These are phyloP conservation scores for Botryobasidium botryosum DNA, from an alignment of 768 basidiomycete genomes.

Conservation along the genomic window DNA sequence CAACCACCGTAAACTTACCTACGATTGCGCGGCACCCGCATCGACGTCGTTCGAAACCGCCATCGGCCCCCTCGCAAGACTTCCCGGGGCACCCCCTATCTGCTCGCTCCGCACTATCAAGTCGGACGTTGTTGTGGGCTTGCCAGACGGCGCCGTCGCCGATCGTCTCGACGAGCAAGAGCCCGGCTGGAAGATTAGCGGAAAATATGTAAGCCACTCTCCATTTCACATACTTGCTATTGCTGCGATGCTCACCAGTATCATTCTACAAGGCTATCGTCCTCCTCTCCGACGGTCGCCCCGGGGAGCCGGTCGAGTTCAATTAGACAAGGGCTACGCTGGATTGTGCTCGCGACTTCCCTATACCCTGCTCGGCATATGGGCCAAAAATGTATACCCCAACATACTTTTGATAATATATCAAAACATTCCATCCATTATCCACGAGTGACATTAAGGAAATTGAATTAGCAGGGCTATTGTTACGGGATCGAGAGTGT, in stretches of 20 bases:
- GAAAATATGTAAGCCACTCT: slow-evolving; percentile 56
- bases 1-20: slow-evolving; percentile 82
- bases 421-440: too few species aligned
- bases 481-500: too few species aligned
- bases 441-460: too few species aligned
- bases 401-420: too few species aligned
- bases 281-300: slow-evolving; percentile 71
- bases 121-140: slow-evolving; percentile 84
- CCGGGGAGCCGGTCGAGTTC: slow-evolving; percentile 75
- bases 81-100: slow-evolving; percentile 73
- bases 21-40: slow-evolving; percentile 72
- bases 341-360: too few species aligned
- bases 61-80: slow-evolving; percentile 82
- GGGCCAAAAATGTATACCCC: too few species aligned
- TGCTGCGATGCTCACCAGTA: too few species aligned
- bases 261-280: slow-evolving; percentile 93
- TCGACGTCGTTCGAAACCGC: slow-evolving; percentile 79
- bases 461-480: too few species aligned
- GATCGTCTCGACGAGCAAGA: slow-evolving; percentile 71
- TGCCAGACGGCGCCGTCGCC: slow-evolving; percentile 57
- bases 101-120: slow-evolving; percentile 85
- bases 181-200: slow-evolving; percentile 92
- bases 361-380: too few species aligned
- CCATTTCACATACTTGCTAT: slow-evolving; percentile 6
- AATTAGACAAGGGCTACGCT: too few species aligned